Evolutionary conservation across 192 early-diverging fungal genomes (phyloP), one percentile per base, ranked within the genome.

Genomic region (Gigaspora rosea): DNA sequence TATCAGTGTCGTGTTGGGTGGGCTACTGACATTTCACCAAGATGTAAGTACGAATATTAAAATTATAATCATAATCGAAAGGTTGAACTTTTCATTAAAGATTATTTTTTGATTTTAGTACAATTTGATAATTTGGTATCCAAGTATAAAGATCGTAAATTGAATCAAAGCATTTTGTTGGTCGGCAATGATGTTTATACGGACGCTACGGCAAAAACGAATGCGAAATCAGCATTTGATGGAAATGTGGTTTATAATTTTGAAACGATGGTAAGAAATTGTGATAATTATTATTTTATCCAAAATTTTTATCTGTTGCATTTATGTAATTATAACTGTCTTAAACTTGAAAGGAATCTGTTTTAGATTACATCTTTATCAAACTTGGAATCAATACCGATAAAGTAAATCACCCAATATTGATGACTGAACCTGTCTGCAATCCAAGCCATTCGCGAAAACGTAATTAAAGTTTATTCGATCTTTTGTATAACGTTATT

Each of bases 401-500:
- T n/a, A 80, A 70, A n/a, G 81, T 96, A 20, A 78, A 88, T 36
- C 94, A 96, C 79, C 94, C 95, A 3, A 81, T 97, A 62, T 85
- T 97, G 2, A 92, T 97, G 89, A 96, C 95, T 12, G 96, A 97
- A 71, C 85, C 95, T 0, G 84, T 88, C 6, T 96, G 93, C 79
- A 91, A 87, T 27, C 93, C 95, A 47, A 85, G 80, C 57, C 88
- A 92, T 61, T 92, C 89, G 58, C 90, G 96, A 61, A 91, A 87
- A 81, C 79, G 92, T 94, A 84, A 79, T 85, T 22, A 3, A n/a
- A 36, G 15, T 52, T 12, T 74, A 27, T 58, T 12, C 13, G 33
- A 47, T 64, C 15, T 12, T 52, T 78, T 22, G 69, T 15, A 16
- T 8, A 61, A 46, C 13, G 2, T 48, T 33, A 36, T 22, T 72